A percentile compares a stretch with the other conserved stretches of the same genome.
These are phyloP conservation scores for Heterobasidion parviporum DNA, from an alignment of 1,284 basidiomycete species.

Conservation along the genomic window DNA sequence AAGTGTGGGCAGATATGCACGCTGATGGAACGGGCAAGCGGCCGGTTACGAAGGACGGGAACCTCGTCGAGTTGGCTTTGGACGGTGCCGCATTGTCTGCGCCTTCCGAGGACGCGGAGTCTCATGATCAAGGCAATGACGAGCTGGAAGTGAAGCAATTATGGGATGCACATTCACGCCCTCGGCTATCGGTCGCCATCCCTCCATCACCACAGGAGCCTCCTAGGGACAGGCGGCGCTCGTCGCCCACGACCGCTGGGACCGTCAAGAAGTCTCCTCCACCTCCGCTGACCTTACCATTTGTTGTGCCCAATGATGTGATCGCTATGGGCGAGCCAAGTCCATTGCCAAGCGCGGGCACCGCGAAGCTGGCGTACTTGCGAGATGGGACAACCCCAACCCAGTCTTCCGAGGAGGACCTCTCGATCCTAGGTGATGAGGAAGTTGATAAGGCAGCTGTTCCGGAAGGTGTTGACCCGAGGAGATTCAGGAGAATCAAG, in stretches of 20 bases:
- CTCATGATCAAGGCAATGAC: slow-evolving; percentile 19
- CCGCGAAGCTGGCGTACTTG: slow-evolving; percentile 8
- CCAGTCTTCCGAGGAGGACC: slow-evolving; percentile 2
- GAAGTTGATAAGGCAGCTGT: slow-evolving; percentile 15
- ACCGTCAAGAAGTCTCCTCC: slow-evolving; percentile 8
- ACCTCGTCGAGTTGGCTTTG: slow-evolving; percentile 45
- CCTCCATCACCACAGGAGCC: slow-evolving; percentile 5
- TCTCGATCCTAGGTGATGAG: slow-evolving; percentile 1
- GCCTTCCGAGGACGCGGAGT: slow-evolving; percentile 22
- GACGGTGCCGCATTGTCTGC: slow-evolving; percentile 37
- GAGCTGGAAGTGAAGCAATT: slow-evolving; percentile 18
- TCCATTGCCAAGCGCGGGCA: slow-evolving; percentile 2
- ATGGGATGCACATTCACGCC: slow-evolving; percentile 9
- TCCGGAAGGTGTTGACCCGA: slow-evolving; percentile 15
- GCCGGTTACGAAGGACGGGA: slow-evolving; percentile 24
- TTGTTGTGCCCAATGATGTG: neutral
- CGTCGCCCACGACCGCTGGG: slow-evolving; percentile 4
- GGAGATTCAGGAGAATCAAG: slow-evolving; percentile 15
- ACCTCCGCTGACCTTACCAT: slow-evolving; percentile 8
- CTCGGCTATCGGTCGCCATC: slow-evolving; percentile 11
- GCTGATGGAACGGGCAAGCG: slow-evolving; percentile 13
- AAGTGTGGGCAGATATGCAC: slow-evolving; percentile 52
- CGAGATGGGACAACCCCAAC: slow-evolving; percentile 4
- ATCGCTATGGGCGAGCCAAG: slow-evolving; percentile 6
- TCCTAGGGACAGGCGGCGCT: neutral